These are phyloP conservation scores for Trichoderma koningiopsis DNA, from an alignment of 2,329 filamentous ascomycete species.

Conservation along the genomic window DNA sequence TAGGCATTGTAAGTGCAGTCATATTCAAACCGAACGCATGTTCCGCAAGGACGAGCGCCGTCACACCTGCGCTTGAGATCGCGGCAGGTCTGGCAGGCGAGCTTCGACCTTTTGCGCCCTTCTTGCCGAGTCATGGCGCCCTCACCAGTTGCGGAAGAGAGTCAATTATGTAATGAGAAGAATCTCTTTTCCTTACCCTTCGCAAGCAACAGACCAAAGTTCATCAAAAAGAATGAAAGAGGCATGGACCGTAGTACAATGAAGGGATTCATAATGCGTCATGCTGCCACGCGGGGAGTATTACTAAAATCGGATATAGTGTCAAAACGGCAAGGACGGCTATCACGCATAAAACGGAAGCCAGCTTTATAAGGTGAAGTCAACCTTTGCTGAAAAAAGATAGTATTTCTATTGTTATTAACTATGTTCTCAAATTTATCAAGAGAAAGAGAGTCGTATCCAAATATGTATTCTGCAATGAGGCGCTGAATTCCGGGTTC, in stretches of 20 bases:
- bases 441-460: too few relatives aligned
- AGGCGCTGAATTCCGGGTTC: neutral
- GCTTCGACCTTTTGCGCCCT: slow-evolving; percentile 12
- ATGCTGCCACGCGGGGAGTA: neutral
- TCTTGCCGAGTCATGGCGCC: neutral
- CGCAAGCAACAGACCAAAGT: neutral
- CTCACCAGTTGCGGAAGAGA: neutral
- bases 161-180: neutral
- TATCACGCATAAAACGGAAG: slow-evolving; percentile 20
- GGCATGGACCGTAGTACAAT: neutral
- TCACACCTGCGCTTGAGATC: slow-evolving; percentile 13
- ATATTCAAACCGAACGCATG: slow-evolving; percentile 16
- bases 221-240: neutral
- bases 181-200: neutral
- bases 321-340: neutral
- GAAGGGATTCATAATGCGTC: neutral
- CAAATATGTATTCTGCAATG: neutral
- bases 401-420: neutral
- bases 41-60: slow-evolving; percentile 11
- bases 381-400: neutral
- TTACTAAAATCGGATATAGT: neutral
- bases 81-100: slow-evolving; percentile 15
- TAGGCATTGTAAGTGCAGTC: slow-evolving; percentile 1
- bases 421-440: neutral
- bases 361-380: neutral